These are phyloP conservation scores for Cucumis hystrix DNA, from an alignment of 306 rosid species.

Conservation along the genomic window DNA sequence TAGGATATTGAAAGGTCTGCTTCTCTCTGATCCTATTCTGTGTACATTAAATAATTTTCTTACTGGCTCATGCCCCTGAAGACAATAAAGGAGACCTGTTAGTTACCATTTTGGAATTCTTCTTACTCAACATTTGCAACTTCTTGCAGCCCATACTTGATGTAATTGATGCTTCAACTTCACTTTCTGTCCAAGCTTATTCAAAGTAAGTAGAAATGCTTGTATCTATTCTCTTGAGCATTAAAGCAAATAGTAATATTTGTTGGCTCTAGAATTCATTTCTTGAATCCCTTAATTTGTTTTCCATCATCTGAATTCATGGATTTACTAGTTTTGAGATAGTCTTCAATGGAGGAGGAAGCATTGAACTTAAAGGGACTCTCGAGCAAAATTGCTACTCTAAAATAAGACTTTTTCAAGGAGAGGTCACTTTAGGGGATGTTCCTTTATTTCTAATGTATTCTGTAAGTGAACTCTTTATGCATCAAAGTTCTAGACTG, in stretches of 20 bases:
- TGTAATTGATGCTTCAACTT: constrained; percentile 17
- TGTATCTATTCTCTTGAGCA: not conserved
- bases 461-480: constrained; percentile 43
- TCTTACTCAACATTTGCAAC: not conserved
- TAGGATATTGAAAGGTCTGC: not conserved
- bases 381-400: constrained; percentile 25
- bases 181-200: constrained; percentile 37
- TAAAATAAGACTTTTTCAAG: constrained; percentile 44
- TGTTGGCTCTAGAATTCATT: not conserved
- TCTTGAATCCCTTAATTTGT: not conserved
- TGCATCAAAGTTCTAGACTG: not conserved
- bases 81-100: not conserved
- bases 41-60: not conserved
- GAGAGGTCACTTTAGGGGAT: constrained; percentile 47
- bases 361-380: constrained; percentile 60
- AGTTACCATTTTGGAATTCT: not conserved
- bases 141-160: constrained; percentile 61
- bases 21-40: not conserved
- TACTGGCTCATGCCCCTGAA: not conserved
- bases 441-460: constrained; percentile 37
- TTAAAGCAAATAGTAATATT: too few species aligned
- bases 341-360: constrained; percentile 77
- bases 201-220: constrained; percentile 44
- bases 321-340: constrained; percentile 40
- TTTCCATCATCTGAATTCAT: not conserved